Percentiles rank a stretch among this genome's conserved stretches.
phyloP scores from a whole-genome alignment of 768 basidiomycete species.

The Mycena galericulata region DNA sequence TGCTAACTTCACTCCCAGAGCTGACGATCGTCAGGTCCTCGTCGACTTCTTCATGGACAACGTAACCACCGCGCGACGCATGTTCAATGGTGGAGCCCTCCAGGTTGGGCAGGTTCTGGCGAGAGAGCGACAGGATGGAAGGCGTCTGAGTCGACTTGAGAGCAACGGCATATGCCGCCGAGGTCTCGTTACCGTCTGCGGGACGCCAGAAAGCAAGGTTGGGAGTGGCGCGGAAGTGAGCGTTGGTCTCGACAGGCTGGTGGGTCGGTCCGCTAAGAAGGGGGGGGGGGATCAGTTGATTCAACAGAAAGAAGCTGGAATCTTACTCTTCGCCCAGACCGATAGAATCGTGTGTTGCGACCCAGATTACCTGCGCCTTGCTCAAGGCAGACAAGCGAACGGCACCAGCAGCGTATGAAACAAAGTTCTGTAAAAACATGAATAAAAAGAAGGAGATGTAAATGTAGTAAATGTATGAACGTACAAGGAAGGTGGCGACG shows the following conservation, averaged over 20 bases:
- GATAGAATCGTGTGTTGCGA: conserved; percentile 96
- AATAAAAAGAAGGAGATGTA: conserved; percentile 26
- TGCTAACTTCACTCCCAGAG: conserved; percentile 89
- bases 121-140: conserved; percentile 84
- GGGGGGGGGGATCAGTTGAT: conserved; percentile 9
- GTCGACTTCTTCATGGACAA: conserved; percentile 80
- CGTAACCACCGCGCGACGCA: conserved; percentile 89
- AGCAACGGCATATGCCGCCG: conserved; percentile 88
- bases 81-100: conserved; percentile 88
- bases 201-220: conserved; percentile 95
- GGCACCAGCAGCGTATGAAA: conserved; percentile 93
- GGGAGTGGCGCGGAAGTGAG: conserved; percentile 88
- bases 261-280: conserved; percentile 81
- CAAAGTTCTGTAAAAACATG: conserved; percentile 75
- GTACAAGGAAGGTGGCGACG: conserved; percentile 90
- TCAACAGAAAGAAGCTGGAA: background rate
- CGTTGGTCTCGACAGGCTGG: conserved; percentile 92
- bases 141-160: conserved; percentile 82
- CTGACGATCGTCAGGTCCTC: conserved; percentile 93
- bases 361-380: conserved; percentile 92
- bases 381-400: conserved; percentile 92
- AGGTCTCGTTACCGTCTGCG: conserved; percentile 97
- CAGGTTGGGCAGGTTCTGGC: conserved; percentile 94
- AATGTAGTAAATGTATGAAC: conserved; percentile 36
- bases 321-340: conserved; percentile 83